Percentiles rank a stretch among this genome's conserved stretches.
These are phyloP conservation scores for Cucurbita moschata DNA, from an alignment of 306 rosid genomes.

Conservation along the genomic window DNA sequence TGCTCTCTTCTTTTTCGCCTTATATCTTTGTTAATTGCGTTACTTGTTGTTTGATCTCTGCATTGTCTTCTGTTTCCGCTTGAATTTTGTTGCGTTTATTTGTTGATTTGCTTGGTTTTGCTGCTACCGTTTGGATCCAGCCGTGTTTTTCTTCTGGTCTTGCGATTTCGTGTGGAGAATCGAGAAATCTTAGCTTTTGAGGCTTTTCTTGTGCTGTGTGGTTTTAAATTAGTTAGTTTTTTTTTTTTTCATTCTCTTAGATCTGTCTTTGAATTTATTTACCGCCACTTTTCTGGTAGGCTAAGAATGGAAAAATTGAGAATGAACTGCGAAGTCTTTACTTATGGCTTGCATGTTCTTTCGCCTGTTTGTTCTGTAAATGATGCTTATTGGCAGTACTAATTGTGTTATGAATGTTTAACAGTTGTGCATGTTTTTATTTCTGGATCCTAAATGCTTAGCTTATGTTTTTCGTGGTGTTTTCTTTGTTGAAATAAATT, in stretches of 20 bases:
- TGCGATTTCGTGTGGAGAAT: background rate
- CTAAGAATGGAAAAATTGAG: background rate
- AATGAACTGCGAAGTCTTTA: background rate
- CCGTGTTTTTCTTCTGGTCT: background rate
- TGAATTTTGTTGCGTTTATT: background rate
- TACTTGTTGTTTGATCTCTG: background rate
- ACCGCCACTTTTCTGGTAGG: background rate
- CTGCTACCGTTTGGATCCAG: background rate
- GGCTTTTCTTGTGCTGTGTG: background rate
- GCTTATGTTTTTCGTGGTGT: background rate
- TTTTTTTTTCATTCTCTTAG: background rate
- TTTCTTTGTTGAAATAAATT: background rate
- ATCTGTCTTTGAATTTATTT: background rate
- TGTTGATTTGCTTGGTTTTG: background rate
- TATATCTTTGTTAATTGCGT: background rate
- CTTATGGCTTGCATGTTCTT: background rate
- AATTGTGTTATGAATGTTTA: background rate
- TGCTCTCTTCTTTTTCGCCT: background rate
- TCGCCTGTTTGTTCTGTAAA: background rate
- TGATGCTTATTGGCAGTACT: background rate
- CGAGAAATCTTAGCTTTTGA: background rate
- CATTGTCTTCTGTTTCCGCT: background rate
- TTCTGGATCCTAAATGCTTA: background rate
- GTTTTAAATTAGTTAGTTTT: background rate
- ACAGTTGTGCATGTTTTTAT: background rate